phyloP scores from a whole-genome alignment of 2,329 filamentous ascomycete genomes.

The Raffaelea deltoideospora region DNA sequence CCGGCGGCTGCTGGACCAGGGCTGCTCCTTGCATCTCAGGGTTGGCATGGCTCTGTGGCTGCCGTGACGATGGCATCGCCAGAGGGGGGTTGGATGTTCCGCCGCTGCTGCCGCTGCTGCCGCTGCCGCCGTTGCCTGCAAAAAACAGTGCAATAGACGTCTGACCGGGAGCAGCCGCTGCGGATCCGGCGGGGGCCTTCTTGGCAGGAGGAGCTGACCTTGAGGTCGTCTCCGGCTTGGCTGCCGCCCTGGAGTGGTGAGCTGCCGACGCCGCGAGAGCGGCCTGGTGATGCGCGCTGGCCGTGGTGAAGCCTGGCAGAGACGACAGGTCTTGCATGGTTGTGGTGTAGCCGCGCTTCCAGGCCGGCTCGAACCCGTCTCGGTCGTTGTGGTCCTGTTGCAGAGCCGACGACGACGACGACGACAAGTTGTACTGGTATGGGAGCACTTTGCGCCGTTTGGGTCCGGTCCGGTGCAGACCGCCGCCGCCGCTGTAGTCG shows the following conservation, averaged over 20 bases:
- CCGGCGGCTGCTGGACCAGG: slow-evolving; percentile 2
- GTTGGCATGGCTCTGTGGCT: too few species aligned
- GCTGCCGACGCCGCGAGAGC: slow-evolving; percentile 20
- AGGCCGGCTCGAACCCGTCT: slow-evolving; percentile 15
- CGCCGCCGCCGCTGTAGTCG: slow-evolving; percentile 4
- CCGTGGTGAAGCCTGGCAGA: slow-evolving; percentile 46
- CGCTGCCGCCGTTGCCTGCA: not conserved
- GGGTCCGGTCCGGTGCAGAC: slow-evolving; percentile 8
- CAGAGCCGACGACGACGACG: too few species aligned
- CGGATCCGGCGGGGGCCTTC: slow-evolving; percentile 22
- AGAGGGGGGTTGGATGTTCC: too few species aligned
- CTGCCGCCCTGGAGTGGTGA: too few species aligned
- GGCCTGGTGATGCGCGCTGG: slow-evolving; percentile 37
- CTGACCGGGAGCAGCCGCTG: slow-evolving; percentile 19
- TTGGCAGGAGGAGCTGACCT: slow-evolving; percentile 8
- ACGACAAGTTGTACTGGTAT: not conserved
- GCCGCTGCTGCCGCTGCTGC: not conserved
- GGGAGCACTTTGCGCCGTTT: slow-evolving; percentile 12
- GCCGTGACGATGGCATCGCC: too few species aligned
- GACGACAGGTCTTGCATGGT: slow-evolving; percentile 45
- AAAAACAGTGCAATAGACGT: not conserved
- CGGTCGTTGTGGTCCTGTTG: slow-evolving; percentile 1
- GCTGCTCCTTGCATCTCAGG: too few species aligned
- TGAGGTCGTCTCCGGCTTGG: too few species aligned
- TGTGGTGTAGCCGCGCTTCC: slow-evolving; percentile 34